These are phyloP conservation scores for Psidium guajava DNA, from an alignment of 345 rosid species.

Conservation along the genomic window DNA sequence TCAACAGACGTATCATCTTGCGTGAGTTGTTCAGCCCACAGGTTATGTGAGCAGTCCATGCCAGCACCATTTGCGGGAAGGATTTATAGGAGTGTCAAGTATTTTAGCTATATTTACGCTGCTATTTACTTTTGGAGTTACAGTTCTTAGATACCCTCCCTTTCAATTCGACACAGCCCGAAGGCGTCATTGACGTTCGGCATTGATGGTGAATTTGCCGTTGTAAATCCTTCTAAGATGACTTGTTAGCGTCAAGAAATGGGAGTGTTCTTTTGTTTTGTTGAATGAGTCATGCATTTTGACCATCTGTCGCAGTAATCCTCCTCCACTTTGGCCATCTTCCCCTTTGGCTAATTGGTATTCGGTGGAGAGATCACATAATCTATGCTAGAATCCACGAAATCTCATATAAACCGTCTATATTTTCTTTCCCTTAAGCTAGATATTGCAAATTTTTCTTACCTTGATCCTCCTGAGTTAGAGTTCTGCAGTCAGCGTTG, in stretches of 20 bases:
- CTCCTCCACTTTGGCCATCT: background rate
- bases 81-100: background rate
- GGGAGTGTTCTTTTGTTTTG: background rate
- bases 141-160: background rate
- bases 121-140: background rate
- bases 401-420: background rate
- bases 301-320: background rate
- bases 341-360: background rate
- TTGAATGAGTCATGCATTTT: background rate
- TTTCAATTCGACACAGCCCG: background rate
- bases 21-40: background rate
- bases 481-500: background rate
- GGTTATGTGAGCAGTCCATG: background rate
- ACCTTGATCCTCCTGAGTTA: background rate
- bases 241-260: background rate
- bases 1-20: background rate
- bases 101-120: background rate
- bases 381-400: background rate
- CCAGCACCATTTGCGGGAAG: background rate
- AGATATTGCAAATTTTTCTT: background rate
- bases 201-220: background rate
- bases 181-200: background rate
- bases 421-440: background rate
- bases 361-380: background rate
- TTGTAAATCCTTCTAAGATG: background rate